phyloP scores from a whole-genome alignment of 163 green algal species.

The Scenedesmus sp. region DNA sequence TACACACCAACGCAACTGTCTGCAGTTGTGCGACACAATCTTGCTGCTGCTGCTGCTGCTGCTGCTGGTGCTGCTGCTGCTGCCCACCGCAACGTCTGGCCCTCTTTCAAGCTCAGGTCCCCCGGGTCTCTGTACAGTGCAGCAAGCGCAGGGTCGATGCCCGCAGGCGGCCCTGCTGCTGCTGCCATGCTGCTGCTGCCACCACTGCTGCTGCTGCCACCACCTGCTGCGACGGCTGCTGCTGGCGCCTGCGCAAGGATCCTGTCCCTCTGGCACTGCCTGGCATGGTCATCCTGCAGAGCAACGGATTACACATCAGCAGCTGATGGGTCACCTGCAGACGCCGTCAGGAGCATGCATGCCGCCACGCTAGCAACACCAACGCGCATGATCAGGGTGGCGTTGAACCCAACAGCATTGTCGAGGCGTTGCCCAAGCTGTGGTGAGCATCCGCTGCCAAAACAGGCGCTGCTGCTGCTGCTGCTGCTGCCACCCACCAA shows the following conservation, averaged over 20 bases:
- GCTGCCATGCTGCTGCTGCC: not conserved
- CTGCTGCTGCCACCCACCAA: slow-evolving; percentile 64
- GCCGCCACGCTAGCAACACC: too few species aligned
- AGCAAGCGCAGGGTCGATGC: not conserved
- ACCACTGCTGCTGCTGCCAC: not conserved
- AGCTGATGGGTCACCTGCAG: not conserved
- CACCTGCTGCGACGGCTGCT: not conserved
- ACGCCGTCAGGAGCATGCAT: not conserved
- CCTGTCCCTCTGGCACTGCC: slow-evolving; percentile 27
- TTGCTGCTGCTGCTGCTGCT: not conserved
- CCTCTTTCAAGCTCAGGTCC: slow-evolving; percentile 51
- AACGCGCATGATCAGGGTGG: too few species aligned
- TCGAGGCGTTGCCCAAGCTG: too few species aligned
- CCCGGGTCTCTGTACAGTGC: slow-evolving; percentile 20
- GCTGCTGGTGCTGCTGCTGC: slow-evolving; percentile 5
- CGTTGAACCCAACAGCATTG: too few species aligned
- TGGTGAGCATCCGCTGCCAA: too few species aligned
- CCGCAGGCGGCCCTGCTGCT: not conserved
- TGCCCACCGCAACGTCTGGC: slow-evolving; percentile 34
- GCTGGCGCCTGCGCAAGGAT: not conserved
- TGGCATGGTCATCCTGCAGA: slow-evolving; percentile 34
- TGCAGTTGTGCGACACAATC: not conserved
- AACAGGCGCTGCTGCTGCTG: too few species aligned
- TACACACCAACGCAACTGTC: not conserved
- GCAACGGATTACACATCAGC: too few species aligned